A percentile compares a stretch with the other conserved stretches of the same genome.
Conservation (phyloP, 805 yeast species). For the Candida krabiensis region DNA sequence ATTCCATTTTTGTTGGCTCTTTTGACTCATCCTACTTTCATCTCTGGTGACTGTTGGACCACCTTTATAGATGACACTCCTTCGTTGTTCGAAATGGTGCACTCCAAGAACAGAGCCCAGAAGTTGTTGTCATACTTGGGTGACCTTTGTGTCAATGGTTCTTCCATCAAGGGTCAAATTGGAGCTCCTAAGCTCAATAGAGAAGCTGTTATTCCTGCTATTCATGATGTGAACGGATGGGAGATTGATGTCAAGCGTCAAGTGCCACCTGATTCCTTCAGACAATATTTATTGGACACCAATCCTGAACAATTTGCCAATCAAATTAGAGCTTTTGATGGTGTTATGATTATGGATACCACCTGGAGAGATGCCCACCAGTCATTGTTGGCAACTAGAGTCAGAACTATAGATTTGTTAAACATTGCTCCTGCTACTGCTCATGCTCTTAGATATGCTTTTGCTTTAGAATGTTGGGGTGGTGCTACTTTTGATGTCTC, state of each 20-base stretch:
- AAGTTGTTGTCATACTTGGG: slow-evolving; percentile 88
- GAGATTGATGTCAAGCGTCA: slow-evolving; percentile 48
- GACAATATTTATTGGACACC: slow-evolving; percentile 76
- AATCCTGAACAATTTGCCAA: slow-evolving; percentile 92
- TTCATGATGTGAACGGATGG: slow-evolving; percentile 63
- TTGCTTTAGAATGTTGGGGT: slow-evolving; percentile 99
- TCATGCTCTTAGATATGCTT: slow-evolving; percentile 84
- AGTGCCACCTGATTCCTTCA: slow-evolving; percentile 81
- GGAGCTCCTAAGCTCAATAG: slow-evolving; percentile 83
- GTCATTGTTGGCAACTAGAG: slow-evolving; percentile 94
- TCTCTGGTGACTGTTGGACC: slow-evolving; percentile 91
- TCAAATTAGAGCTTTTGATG: slow-evolving; percentile 79
- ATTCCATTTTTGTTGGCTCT: slow-evolving; percentile 93
- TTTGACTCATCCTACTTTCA: slow-evolving; percentile 85
- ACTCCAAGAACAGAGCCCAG: slow-evolving; percentile 96
- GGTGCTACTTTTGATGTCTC: slow-evolving; percentile 99
- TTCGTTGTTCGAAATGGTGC: slow-evolving; percentile 87
- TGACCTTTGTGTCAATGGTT: slow-evolving; percentile 93
- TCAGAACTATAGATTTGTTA: slow-evolving; percentile 87
- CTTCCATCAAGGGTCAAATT: slow-evolving; percentile 92
- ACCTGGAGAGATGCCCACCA: slow-evolving; percentile 99
- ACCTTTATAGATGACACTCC: slow-evolving; percentile 99
- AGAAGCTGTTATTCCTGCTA: slow-evolving; percentile 73
- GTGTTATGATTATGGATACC: slow-evolving; percentile 94
- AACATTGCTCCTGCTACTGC: slow-evolving; percentile 95